A percentile compares a stretch with the other conserved stretches of the same genome.
These are phyloP conservation scores for Fusarium paranaense DNA, from an alignment of 2,329 filamentous ascomycete species.

Conservation along the genomic window DNA sequence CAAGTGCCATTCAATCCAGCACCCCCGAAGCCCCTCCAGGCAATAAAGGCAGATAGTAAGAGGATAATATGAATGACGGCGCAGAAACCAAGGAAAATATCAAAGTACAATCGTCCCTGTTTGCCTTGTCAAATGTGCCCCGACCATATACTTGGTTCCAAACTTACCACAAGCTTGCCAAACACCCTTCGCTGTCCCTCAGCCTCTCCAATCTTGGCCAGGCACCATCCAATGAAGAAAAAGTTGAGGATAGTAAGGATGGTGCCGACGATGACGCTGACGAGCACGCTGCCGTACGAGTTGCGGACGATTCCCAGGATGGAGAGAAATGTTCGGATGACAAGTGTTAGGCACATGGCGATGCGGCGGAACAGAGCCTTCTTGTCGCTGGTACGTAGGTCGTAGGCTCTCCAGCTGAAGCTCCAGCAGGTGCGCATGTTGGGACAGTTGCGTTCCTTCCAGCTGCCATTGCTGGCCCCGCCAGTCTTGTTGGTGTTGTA, in stretches of 20 bases:
- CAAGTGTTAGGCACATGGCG: neutral
- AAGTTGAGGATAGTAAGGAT: slow-evolving; percentile 1
- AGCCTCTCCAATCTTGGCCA: neutral
- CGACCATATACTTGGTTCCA: neutral
- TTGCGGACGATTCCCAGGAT: neutral
- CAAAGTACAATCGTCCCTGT: neutral
- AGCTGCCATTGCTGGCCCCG: neutral
- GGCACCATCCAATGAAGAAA: neutral
- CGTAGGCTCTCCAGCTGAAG: neutral
- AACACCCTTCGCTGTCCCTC: neutral
- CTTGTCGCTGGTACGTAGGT: neutral
- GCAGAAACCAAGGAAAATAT: neutral
- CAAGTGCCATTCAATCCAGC: neutral
- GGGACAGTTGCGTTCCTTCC: neutral
- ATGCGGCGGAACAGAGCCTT: neutral
- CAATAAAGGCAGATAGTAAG: neutral
- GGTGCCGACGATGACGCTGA: neutral
- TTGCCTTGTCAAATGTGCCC: neutral
- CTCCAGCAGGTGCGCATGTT: slow-evolving; percentile 2
- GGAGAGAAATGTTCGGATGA: neutral
- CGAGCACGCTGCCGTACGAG: neutral
- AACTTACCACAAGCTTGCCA: neutral
- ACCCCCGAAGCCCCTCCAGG: neutral
- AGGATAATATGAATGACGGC: neutral
- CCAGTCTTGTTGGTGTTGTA: neutral